These are phyloP conservation scores for Urostyla sp. DNA, from an alignment of 73 alveolate genomes.

Conservation along the genomic window DNA sequence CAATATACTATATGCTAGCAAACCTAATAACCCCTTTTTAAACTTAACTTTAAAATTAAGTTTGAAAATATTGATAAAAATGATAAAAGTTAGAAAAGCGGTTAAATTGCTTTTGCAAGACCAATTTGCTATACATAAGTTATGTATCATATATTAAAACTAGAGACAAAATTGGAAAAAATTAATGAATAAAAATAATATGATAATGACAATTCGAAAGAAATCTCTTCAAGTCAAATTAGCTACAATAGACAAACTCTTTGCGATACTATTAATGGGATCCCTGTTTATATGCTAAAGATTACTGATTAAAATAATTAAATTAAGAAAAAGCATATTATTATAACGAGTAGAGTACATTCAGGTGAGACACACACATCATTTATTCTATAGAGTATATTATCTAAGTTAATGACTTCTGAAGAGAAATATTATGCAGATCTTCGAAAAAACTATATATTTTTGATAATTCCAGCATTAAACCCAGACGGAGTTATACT, in stretches of 20 bases:
- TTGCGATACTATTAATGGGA: neutral
- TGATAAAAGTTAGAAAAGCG: neutral
- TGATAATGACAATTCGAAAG: neutral
- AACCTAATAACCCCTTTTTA: neutral
- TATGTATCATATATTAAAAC: neutral
- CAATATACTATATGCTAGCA: neutral
- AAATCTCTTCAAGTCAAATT: neutral
- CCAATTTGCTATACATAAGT: conserved; percentile 13
- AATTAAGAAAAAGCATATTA: neutral
- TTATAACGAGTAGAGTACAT: conserved; percentile 54
- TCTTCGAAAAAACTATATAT: conserved; percentile 71
- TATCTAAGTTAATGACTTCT: neutral
- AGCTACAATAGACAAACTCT: conserved; percentile 35
- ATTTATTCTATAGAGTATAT: conserved; percentile 12
- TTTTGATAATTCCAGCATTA: conserved; percentile 89
- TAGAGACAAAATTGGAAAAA: no score
- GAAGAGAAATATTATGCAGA: neutral
- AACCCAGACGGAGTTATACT: conserved; percentile 96
- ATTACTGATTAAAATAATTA: neutral
- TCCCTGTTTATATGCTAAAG: conserved; percentile 14
- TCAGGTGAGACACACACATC: conserved; percentile 48
- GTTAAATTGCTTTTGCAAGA: neutral
- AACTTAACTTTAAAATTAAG: neutral
- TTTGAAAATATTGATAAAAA: neutral
- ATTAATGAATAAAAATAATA: neutral